Evolutionary conservation across 2,329 filamentous ascomycete species (phyloP).

Genomic region (Fusarium vanettenii): DNA sequence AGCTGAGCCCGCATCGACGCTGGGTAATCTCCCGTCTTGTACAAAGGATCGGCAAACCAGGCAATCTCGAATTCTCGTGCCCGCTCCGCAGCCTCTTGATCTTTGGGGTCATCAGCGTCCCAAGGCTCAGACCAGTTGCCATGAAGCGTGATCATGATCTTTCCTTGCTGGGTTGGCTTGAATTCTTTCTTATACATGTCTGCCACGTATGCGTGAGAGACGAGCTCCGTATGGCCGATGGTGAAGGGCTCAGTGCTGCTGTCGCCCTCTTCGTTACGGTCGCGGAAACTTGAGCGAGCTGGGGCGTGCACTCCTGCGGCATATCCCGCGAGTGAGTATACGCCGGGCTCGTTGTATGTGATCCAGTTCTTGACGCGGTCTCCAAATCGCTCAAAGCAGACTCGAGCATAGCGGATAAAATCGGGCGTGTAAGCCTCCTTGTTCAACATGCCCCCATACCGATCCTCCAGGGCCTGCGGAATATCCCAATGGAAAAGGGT

Average conservation of each 20-base stretch:
- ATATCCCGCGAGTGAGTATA: slow-evolving; percentile 33
- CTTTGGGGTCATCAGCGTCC: slow-evolving; percentile 49
- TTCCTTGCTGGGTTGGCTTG: slow-evolving; percentile 50
- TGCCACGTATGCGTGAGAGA: slow-evolving; percentile 52
- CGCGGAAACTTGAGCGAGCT: slow-evolving; percentile 34
- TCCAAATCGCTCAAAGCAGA: slow-evolving; percentile 39
- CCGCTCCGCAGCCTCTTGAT: slow-evolving; percentile 53
- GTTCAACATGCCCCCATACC: slow-evolving; percentile 36
- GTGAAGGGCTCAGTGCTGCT: slow-evolving; percentile 50
- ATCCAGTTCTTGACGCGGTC: slow-evolving; percentile 41
- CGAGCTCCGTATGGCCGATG: slow-evolving; percentile 53
- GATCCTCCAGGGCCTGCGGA: slow-evolving; percentile 50
- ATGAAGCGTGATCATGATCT: slow-evolving; percentile 55
- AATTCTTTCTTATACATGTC: slow-evolving; percentile 55
- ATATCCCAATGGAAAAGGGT: slow-evolving; percentile 76
- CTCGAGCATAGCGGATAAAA: slow-evolving; percentile 37
- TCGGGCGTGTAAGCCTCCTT: slow-evolving; percentile 35
- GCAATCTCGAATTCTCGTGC: slow-evolving; percentile 55
- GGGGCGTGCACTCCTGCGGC: slow-evolving; percentile 36
- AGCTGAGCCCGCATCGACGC: slow-evolving; percentile 53
- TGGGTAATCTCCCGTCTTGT: slow-evolving; percentile 53
- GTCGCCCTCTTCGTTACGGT: slow-evolving; percentile 33
- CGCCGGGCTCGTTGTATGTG: slow-evolving; percentile 38
- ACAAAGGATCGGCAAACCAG: slow-evolving; percentile 55
- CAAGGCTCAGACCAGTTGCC: slow-evolving; percentile 57